Evolutionary conservation across 192 early-diverging fungal species (phyloP).

Genomic region (Linnemannia hyalina): DNA sequence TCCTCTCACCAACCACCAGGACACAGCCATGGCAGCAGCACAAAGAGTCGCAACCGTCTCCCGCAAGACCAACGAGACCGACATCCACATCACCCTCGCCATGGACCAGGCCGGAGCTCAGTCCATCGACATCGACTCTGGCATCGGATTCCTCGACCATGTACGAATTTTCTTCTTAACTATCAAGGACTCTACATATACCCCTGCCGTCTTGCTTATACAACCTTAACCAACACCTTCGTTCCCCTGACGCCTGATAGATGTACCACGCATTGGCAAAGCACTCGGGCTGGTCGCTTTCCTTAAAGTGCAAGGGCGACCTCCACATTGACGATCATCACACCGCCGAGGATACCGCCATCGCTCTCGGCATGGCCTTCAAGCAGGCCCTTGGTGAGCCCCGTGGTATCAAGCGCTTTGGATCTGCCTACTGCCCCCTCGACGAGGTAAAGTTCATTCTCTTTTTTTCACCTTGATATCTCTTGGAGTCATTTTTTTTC

Average conservation of each 20-base stretch:
- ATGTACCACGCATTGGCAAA: slow-evolving; percentile 99
- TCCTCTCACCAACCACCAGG: background rate
- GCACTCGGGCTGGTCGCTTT: slow-evolving; percentile 93
- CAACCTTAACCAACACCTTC: background rate
- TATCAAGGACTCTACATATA: background rate
- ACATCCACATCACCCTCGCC: slow-evolving; percentile 79
- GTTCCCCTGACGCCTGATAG: slow-evolving; percentile 51
- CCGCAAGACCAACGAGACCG: slow-evolving; percentile 96
- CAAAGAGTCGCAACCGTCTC: slow-evolving; percentile 68
- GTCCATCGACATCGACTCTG: slow-evolving; percentile 85
- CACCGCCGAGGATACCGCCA: slow-evolving; percentile 95
- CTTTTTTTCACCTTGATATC: background rate
- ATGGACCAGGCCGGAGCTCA: slow-evolving; percentile 76
- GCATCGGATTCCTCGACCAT: slow-evolving; percentile 99
- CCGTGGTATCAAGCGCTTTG: slow-evolving; percentile 92
- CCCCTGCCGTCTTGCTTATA: background rate
- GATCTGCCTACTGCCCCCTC: slow-evolving; percentile 94
- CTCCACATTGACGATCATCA: slow-evolving; percentile 99
- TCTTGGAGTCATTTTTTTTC: background rate
- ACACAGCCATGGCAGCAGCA: slow-evolving; percentile 25
- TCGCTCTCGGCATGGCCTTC: slow-evolving; percentile 94
- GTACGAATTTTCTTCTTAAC: slow-evolving; percentile 49
- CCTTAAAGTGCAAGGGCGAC: slow-evolving; percentile 89
- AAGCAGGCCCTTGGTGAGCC: slow-evolving; percentile 92
- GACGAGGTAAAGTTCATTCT: slow-evolving; percentile 77